Evolutionary conservation across 805 yeast species (phyloP), one percentile per base, ranked within the genome.

Genomic region (Myxozyma lipomycoides): DNA sequence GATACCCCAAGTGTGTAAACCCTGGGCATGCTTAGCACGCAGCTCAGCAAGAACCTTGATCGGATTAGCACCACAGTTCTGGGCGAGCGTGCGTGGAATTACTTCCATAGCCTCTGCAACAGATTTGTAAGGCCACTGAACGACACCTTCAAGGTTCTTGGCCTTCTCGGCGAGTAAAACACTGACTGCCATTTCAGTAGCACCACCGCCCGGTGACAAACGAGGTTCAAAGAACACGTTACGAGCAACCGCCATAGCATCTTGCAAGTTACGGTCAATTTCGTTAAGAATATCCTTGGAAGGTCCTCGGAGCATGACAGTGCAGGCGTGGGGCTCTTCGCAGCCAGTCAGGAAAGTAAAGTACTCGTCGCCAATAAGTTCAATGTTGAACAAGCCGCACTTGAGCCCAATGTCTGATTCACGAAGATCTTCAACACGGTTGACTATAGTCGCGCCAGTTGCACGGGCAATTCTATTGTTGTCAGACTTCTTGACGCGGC

Each of bases 71-170:
- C 99, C 99, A 61, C 98, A 89, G 71, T 93, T 93, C 74, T 93
- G 98, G 56, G 93, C 83, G 66, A 93, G 78, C 3, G 98, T 93
- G 73, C 98, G 83, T 62, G 99, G 98, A 62, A 93, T 93, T 43
- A 93, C 96, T 72, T 93, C 99, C 75, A 93, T 84, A 0, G 98
- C 98, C 73, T 93, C 98, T 6, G 97, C 95, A 48, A 93, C 98
- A 2, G 98, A 97, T 71, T 87, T 93, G 71, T 93, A 93, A 43
- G 99, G 99, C 95, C 96, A 91, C 72, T 93, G 98, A 52, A 86
- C 90, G 51, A 91, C 84, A 55, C 98, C 98, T 68, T 89, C 96
- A 60, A 93, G 79, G 45, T 82, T 77, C 73, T 89, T 91, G 44
- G 98, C 96, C 72, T 81, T 84, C 67, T 90, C 96, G 17, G 95